Conservation (phyloP, 129 eudicot species). For the Chrysanthemum makinoi region DNA sequence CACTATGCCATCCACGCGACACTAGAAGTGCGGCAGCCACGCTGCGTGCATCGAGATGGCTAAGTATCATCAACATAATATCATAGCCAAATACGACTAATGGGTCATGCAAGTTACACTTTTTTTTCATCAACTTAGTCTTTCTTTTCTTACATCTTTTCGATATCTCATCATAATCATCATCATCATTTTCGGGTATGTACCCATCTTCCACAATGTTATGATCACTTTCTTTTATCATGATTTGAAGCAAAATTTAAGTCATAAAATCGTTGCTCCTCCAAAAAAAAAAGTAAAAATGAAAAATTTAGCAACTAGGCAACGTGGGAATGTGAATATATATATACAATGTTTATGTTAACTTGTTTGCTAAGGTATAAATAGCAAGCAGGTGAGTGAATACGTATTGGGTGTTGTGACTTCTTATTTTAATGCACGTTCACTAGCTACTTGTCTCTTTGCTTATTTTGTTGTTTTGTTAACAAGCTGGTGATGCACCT, state of each 20-base stretch:
- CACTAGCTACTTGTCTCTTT: background rate
- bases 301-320: too few species aligned
- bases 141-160: slow-evolving; percentile 15
- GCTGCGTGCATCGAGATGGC: slow-evolving; percentile 57
- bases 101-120: slow-evolving; percentile 31
- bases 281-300: too few species aligned
- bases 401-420: too few species aligned
- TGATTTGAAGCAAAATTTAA: background rate
- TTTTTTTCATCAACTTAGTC: background rate
- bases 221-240: background rate
- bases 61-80: slow-evolving; percentile 46
- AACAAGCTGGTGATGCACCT: slow-evolving; percentile 17
- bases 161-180: slow-evolving; percentile 6
- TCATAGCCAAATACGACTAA: slow-evolving; percentile 46
- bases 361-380: slow-evolving; percentile 17
- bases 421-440: background rate
- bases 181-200: slow-evolving; percentile 7
- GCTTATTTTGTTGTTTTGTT: slow-evolving; percentile 14
- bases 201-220: slow-evolving; percentile 22
- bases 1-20: slow-evolving; percentile 51
- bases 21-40: slow-evolving; percentile 59
- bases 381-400: slow-evolving; percentile 17
- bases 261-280: too few species aligned
- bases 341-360: background rate
- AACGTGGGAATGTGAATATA: background rate